Conservation (phyloP, 169 alveolate genomes). For the Cyclospora cayetanensis region DNA sequence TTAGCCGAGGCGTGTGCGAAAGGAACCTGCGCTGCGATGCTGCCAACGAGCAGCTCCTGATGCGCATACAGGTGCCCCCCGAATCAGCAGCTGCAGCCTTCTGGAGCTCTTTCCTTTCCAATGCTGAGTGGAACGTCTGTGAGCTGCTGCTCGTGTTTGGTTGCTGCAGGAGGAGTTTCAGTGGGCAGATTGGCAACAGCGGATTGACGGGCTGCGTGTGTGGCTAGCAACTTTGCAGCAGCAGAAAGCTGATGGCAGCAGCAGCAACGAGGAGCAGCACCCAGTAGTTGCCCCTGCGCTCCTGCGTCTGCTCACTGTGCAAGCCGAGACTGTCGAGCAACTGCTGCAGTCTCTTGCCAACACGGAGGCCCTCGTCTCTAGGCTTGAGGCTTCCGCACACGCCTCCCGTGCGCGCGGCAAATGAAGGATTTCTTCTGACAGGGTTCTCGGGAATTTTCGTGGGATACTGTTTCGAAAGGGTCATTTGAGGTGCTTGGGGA, state of each 20-base stretch:
- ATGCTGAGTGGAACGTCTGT: neutral
- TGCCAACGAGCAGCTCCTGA: slow-evolving; percentile 60
- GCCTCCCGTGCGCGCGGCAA: neutral
- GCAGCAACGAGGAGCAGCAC: slow-evolving; percentile 27
- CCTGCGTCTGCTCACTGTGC: slow-evolving; percentile 28
- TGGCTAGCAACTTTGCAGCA: slow-evolving; percentile 50
- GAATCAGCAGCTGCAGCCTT: slow-evolving; percentile 9
- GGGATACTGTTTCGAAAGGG: too few relatives aligned
- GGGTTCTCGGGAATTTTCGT: too few relatives aligned
- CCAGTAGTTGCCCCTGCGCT: slow-evolving; percentile 6
- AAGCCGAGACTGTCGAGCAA: slow-evolving; percentile 53
- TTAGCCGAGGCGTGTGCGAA: slow-evolving; percentile 56
- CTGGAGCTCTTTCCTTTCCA: neutral
- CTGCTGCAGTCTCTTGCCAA: slow-evolving; percentile 38
- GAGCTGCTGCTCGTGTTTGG: slow-evolving; percentile 33
- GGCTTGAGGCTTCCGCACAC: neutral
- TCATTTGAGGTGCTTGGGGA: too few relatives aligned
- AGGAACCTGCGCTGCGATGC: slow-evolving; percentile 55
- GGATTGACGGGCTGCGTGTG: slow-evolving; percentile 60
- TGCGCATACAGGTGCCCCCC: slow-evolving; percentile 14
- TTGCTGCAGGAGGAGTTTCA: slow-evolving; percentile 64
- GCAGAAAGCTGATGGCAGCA: neutral
- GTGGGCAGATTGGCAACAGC: slow-evolving; percentile 67
- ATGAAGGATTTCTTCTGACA: too few relatives aligned
- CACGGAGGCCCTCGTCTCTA: slow-evolving; percentile 18